Evolutionary conservation across 2,329 filamentous ascomycete genomes (phyloP), one percentile per base, ranked within the genome.

Genomic region (Neocucurbitaria cava): DNA sequence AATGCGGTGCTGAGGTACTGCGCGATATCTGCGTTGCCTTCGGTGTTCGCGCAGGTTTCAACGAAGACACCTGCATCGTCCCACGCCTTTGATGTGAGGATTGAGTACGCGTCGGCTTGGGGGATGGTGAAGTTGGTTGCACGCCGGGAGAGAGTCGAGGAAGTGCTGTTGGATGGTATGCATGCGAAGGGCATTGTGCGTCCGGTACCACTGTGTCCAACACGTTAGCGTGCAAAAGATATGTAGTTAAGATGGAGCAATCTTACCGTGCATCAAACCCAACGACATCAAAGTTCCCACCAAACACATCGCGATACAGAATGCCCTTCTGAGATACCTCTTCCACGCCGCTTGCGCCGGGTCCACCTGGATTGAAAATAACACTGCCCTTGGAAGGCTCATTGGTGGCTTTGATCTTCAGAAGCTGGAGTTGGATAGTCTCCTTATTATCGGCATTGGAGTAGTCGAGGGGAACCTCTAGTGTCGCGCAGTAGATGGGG

Each of bases 391-490:
- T 69, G 8, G 62, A 60, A 3, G 66, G 67, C 26, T 69, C 36
- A 26, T 68, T 65, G 8, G 54, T 54, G 10, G 73, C 70, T 35
- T 66, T 61, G 21, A 71, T 41, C 24, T 59, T 68, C 36, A 69
- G 40, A 4, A 75, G 55, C 5, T 71, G 56, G 5, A 76, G 56
- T 10, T 65, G 39, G 24, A 76, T 49, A 1, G 56, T 69, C 24
- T 58, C 51, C 8, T 48, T 57, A 23, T 60, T 59, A 9, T 64
- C 47, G 9, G 52, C 38, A 20, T 67, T 50, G 11, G 65, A 66
- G 45, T 76, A 77, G 52, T 77, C 75, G 1, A 76, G 64, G 2
- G 75, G 75, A 0, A 77, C 74, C 1, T 57, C 31, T 3, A 77
- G 51, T 17, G 48, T 73, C 1, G 65, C 72, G 52, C 75, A 77